Evolutionary conservation across 441 rosid genomes (phyloP).

Genomic region (Bocquillonia castaneifolia): DNA sequence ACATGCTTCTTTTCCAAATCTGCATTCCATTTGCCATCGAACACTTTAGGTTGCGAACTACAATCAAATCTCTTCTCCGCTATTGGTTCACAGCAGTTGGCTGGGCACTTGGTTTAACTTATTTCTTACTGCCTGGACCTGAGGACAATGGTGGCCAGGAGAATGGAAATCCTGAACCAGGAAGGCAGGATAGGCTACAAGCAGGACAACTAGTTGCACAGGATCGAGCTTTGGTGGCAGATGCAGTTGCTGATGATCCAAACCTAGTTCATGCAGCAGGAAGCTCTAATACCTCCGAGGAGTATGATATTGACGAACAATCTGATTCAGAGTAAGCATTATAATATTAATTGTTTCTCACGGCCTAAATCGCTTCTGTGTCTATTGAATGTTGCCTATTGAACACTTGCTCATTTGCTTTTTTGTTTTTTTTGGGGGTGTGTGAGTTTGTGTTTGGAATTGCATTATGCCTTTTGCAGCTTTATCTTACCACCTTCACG

Average conservation of each 20-base stretch:
- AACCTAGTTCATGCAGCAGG: slow-evolving; percentile 42
- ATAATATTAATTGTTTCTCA: neutral
- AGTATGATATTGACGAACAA: slow-evolving; percentile 68
- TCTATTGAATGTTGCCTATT: neutral
- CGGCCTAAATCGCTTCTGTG: neutral
- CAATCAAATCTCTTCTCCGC: slow-evolving; percentile 77
- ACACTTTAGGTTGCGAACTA: slow-evolving; percentile 86
- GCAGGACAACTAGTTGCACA: slow-evolving; percentile 54
- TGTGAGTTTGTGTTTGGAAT: neutral
- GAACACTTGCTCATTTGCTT: neutral
- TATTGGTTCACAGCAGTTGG: slow-evolving; percentile 92
- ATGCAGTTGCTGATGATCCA: slow-evolving; percentile 45
- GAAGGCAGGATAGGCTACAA: slow-evolving; percentile 66
- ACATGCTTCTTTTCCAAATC: slow-evolving; percentile 94
- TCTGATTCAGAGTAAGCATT: slow-evolving; percentile 69
- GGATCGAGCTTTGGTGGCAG: slow-evolving; percentile 54
- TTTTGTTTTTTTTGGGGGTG: neutral
- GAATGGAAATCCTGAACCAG: slow-evolving; percentile 64
- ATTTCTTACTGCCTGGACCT: slow-evolving; percentile 74
- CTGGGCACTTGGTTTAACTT: slow-evolving; percentile 85
- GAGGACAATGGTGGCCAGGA: slow-evolving; percentile 73
- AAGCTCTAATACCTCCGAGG: slow-evolving; percentile 44
- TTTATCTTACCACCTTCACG: neutral
- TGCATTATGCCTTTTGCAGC: neutral
- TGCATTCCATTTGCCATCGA: slow-evolving; percentile 93